These are phyloP conservation scores for Jatropha curcas DNA, from an alignment of 345 rosid genomes.

Conservation along the genomic window DNA sequence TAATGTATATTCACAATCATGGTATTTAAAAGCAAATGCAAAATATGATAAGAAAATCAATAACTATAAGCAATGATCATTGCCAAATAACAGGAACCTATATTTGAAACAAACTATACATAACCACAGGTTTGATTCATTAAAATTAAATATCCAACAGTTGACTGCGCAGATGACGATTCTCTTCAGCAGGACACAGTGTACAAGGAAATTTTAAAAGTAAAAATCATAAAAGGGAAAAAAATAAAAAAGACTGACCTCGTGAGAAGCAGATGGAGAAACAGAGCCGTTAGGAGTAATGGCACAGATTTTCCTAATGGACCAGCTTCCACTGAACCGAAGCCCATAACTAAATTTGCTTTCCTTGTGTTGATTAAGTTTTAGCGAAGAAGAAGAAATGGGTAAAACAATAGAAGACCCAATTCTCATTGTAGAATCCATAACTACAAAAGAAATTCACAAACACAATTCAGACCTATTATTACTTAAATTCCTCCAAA, in stretches of 20 bases:
- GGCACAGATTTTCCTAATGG: constrained; percentile 21
- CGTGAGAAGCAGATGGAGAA: constrained; percentile 40
- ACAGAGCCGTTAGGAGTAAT: constrained; percentile 45
- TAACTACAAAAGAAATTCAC: background rate
- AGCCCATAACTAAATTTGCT: constrained; percentile 21
- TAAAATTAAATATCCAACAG: background rate
- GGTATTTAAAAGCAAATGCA: background rate
- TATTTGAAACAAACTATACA: background rate
- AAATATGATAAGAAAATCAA: background rate
- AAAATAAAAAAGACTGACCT: constrained; percentile 34
- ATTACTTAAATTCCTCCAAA: background rate
- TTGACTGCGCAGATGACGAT: background rate
- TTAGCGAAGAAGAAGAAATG: constrained; percentile 29
- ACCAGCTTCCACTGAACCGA: constrained; percentile 17
- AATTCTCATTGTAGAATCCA: constrained; percentile 40
- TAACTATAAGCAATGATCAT: background rate
- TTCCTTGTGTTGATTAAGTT: constrained; percentile 10
- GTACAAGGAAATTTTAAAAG: background rate
- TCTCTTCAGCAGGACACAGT: background rate
- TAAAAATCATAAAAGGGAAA: background rate
- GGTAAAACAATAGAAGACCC: constrained; percentile 33
- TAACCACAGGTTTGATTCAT: background rate
- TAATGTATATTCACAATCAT: background rate
- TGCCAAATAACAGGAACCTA: background rate
- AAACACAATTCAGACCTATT: background rate